Evolutionary conservation across 2,329 filamentous ascomycete genomes (phyloP).

Genomic region (Aspergillus fumigatus): DNA sequence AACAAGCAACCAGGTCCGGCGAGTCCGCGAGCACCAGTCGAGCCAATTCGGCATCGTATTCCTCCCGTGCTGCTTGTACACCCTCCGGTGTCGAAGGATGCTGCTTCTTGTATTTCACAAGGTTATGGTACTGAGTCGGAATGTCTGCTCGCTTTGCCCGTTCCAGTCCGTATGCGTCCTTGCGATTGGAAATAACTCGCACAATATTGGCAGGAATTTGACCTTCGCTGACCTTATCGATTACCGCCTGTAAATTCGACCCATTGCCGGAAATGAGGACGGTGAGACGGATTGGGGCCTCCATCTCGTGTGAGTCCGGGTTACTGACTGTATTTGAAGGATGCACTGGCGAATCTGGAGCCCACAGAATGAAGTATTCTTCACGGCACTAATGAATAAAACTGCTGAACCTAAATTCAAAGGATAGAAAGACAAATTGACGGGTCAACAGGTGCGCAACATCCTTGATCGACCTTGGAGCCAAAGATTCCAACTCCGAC

Average conservation of each 20-base stretch:
- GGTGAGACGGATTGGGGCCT: conserved; percentile 49
- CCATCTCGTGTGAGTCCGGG: conserved; percentile 17
- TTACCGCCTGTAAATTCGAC: conserved; percentile 74
- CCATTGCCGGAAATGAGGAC: conserved; percentile 71
- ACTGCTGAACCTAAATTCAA: not conserved
- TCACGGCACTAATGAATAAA: not conserved
- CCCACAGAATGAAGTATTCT: not conserved
- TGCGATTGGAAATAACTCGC: conserved; percentile 63
- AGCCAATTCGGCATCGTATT: conserved; percentile 73
- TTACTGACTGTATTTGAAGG: not conserved
- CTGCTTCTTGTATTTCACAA: conserved; percentile 69
- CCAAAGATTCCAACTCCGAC: not conserved
- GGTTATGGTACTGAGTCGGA: conserved; percentile 75
- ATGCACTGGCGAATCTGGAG: not conserved
- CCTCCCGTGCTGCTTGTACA: conserved; percentile 51
- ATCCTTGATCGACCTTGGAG: not conserved
- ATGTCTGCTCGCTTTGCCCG: conserved; percentile 60
- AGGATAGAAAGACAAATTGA: not conserved
- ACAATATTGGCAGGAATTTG: conserved; percentile 52
- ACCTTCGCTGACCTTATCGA: conserved; percentile 52
- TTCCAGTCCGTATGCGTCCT: conserved; percentile 60
- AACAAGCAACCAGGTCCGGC: conserved; percentile 73
- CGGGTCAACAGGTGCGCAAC: not conserved
- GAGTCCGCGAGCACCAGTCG: conserved; percentile 58
- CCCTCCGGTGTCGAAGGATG: conserved; percentile 53